Percentiles rank a stretch among this genome's conserved stretches.
phyloP scores from a whole-genome alignment of 2,329 filamentous ascomycete species.

The Thermomyces lanuginosus region DNA sequence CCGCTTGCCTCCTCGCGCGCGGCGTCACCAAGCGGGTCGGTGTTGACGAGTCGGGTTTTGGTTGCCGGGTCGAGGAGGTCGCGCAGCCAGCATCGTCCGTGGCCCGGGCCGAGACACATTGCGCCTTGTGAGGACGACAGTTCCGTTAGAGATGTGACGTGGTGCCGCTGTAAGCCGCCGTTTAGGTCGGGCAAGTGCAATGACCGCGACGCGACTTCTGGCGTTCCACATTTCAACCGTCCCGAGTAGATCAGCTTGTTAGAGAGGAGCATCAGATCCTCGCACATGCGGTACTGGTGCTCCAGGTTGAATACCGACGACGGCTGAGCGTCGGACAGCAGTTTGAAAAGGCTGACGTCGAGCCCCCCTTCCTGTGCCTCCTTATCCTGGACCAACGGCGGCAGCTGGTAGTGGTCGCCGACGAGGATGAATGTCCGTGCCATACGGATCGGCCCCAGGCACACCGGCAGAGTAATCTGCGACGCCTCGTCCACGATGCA shows the following conservation, averaged over 20 bases:
- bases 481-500: constrained; percentile 98
- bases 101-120: constrained; percentile 39
- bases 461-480: constrained; percentile 91
- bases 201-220: constrained; percentile 52
- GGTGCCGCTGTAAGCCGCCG: constrained; percentile 42
- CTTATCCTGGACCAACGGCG: constrained; percentile 84
- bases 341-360: constrained; percentile 85
- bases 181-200: constrained; percentile 52
- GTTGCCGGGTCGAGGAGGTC: constrained; percentile 52
- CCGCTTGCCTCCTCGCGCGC: constrained; percentile 53
- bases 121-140: constrained; percentile 14
- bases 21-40: constrained; percentile 51
- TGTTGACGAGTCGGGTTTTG: constrained; percentile 79
- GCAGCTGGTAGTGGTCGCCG: constrained; percentile 90
- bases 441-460: constrained; percentile 83
- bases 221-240: constrained; percentile 72
- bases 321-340: constrained; percentile 77
- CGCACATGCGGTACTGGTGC: constrained; percentile 96
- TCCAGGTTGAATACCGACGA: constrained; percentile 78
- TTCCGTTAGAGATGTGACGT: constrained; percentile 24
- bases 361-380: constrained; percentile 71
- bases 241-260: constrained; percentile 91
- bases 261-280: constrained; percentile 87
- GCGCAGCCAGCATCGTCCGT: constrained; percentile 55
- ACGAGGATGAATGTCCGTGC: constrained; percentile 86